These are phyloP conservation scores for Boletus subcaerulescens DNA, from an alignment of 768 basidiomycete genomes.

Conservation along the genomic window DNA sequence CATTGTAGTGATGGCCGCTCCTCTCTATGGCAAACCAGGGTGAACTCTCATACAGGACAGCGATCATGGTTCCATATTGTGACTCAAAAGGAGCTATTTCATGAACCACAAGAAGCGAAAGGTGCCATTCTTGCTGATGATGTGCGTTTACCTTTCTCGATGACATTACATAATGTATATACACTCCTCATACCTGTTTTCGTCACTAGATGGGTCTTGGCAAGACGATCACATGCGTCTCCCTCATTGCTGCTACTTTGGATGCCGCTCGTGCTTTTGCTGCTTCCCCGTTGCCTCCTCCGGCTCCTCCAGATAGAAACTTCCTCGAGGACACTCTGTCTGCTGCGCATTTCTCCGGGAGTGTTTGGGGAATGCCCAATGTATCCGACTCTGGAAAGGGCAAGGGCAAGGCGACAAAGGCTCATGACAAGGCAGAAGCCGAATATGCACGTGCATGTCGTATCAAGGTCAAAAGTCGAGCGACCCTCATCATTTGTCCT, in stretches of 20 bases:
- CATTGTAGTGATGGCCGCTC: slow-evolving; percentile 56
- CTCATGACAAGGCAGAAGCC: slow-evolving; percentile 69
- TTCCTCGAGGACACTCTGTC: slow-evolving; percentile 34
- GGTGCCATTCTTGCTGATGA: slow-evolving; percentile 96
- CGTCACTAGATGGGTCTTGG: slow-evolving; percentile 89
- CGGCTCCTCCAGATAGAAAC: slow-evolving; percentile 39
- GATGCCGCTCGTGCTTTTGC: slow-evolving; percentile 66
- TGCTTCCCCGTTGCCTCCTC: slow-evolving; percentile 47
- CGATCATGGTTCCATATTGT: slow-evolving; percentile 80
- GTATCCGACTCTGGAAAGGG: slow-evolving; percentile 43
- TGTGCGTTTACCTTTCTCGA: slow-evolving; percentile 48
- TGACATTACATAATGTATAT: slow-evolving; percentile 11
- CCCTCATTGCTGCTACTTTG: slow-evolving; percentile 87
- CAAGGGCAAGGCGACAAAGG: slow-evolving; percentile 63
- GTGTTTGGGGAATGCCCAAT: slow-evolving; percentile 84
- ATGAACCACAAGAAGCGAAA: slow-evolving; percentile 70
- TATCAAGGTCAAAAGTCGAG: slow-evolving; percentile 81
- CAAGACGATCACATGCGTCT: slow-evolving; percentile 94
- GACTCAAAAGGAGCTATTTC: slow-evolving; percentile 70
- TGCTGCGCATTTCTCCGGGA: slow-evolving; percentile 65
- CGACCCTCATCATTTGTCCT: slow-evolving; percentile 95
- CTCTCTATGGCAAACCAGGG: slow-evolving; percentile 66
- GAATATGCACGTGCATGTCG: slow-evolving; percentile 67
- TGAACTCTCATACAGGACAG: slow-evolving; percentile 45
- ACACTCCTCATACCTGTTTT: neutral